Conservation (phyloP, 495 filamentous ascomycete genomes). For the Aspergillus ellipticus region DNA sequence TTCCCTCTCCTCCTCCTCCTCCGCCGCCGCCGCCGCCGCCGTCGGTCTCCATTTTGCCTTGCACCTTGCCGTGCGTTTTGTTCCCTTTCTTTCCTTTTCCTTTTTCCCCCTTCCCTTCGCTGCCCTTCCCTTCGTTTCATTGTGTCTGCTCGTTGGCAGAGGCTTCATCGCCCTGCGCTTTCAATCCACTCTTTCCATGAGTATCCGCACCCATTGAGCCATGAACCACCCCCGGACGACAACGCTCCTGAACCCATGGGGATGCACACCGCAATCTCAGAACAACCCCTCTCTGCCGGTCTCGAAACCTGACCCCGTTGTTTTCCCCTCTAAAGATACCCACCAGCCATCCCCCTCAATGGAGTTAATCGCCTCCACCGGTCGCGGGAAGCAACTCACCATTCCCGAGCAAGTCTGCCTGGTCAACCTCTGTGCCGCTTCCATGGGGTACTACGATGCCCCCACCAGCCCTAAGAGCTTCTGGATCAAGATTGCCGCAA, state of each 20-base stretch:
- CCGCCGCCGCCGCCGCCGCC: background rate
- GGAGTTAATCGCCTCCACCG: background rate
- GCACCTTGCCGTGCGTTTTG: background rate
- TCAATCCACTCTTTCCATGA: background rate
- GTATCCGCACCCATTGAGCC: background rate
- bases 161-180: background rate
- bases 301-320: background rate
- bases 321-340: background rate
- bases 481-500: constrained; percentile 17
- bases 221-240: background rate
- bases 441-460: constrained; percentile 12
- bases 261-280: constrained; percentile 3
- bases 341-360: background rate
- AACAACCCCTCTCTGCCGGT: background rate
- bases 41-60: no score
- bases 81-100: background rate
- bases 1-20: background rate
- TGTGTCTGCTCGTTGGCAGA: background rate
- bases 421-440: constrained; percentile 16
- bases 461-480: constrained; percentile 15
- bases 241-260: constrained; percentile 1
- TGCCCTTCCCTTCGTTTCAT: background rate
- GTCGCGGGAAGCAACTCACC: constrained; percentile 16
- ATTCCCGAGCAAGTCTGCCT: constrained; percentile 17
- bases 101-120: background rate